These are phyloP conservation scores for Pythium utonaiense DNA, from an alignment of 352 stramenopile genomes.

Conservation along the genomic window DNA sequence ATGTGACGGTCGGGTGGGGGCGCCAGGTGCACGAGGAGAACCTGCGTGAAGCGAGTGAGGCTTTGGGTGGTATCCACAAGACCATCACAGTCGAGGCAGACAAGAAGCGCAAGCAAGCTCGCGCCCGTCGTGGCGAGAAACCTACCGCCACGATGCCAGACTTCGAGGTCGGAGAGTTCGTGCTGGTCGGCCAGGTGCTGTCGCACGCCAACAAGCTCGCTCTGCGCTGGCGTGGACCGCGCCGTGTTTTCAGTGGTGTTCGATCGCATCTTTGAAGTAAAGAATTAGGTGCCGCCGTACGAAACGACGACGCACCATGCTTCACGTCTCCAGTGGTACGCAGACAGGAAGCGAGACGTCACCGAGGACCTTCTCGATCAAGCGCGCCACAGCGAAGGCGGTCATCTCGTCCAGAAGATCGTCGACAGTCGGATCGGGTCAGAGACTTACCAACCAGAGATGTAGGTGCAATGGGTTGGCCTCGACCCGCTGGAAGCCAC, in stretches of 20 bases:
- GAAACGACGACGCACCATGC: constrained; percentile 9
- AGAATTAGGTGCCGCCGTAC: constrained; percentile 13
- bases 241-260: background rate
- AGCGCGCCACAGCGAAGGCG: constrained; percentile 13
- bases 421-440: background rate
- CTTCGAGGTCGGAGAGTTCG: background rate
- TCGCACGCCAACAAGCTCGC: too few relatives aligned
- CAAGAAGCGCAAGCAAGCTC: background rate
- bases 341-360: constrained; percentile 4
- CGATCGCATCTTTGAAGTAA: constrained; percentile 11
- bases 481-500: constrained; percentile 13
- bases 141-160: background rate
- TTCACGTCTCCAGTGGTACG: constrained; percentile 19
- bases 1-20: constrained; percentile 8
- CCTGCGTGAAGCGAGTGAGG: background rate
- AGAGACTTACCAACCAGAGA: background rate
- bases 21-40: background rate
- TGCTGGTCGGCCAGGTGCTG: too few relatives aligned
- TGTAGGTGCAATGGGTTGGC: constrained; percentile 14
- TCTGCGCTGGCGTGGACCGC: too few relatives aligned
- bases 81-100: constrained; percentile 2
- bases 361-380: constrained; percentile 8
- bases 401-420: constrained; percentile 18
- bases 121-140: background rate
- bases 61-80: constrained; percentile 9